Base-by-base conservation (phyloP, 441 rosid species). In the Gossypium gossypioides region DNA sequence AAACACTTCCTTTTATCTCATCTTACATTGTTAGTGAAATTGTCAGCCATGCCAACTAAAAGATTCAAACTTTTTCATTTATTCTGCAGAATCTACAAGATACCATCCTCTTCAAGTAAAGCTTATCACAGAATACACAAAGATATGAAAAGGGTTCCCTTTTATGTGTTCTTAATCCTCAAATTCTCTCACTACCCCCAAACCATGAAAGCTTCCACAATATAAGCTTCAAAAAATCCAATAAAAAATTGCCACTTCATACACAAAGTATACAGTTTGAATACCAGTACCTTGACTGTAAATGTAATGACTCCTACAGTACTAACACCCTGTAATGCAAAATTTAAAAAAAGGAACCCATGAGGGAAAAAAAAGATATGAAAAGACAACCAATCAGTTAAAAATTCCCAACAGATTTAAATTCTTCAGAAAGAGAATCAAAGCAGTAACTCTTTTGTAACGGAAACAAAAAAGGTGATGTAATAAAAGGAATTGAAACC, bases 1-100 rank as follows among this genome's bases (percentile, higher is more conserved):
- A 68, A 64, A 71, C 16, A 37, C 62, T 62, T 48, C 6, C 21
- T 51, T 68, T 65, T 71, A 74, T 65, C 74, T 86, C 82, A 76
- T 70, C 75, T 70, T 65, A 21, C 71, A 65, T 9, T 37, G 75
- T 65, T 70, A 19, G 29, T 76, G 42, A 73, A 66, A 44, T 22
- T 29, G 44, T 34, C 75, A 63, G 55, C 48, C 74, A 52, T 32
- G 46, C 34, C 60, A 4, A 51, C 40, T 2, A 21, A 56, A 10
- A 42, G 34, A 44, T 29, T 69, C 37, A 62, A 57, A 24, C 58
- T 67, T 69, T 76, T 73, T 40, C 34, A 56, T 60, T 69, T 22
- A 46, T 40, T 57, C 48, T 3, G 37, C 51, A 60, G 57, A 74
- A 60, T 60, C 57, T 32, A 29, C 69, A 32, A 61, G 42, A 74